Conservation (phyloP, 108 stramenopile species). For the Cyclotella kingstonii region DNA sequence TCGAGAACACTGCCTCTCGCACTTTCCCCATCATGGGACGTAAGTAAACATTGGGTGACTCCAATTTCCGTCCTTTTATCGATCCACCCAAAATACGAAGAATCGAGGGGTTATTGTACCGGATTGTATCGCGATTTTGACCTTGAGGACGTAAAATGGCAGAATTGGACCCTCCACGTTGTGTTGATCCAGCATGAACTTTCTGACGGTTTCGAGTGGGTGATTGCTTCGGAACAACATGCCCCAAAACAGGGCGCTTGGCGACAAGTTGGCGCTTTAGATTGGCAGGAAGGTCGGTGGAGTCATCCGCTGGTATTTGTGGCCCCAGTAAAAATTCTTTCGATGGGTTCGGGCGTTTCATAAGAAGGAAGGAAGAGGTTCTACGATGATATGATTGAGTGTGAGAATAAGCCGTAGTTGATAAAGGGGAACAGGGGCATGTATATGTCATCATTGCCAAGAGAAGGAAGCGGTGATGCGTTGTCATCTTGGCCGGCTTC, state of each 20-base stretch:
- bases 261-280: conserved; percentile 69
- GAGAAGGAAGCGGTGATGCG: too few relatives aligned
- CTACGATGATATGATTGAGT: too few relatives aligned
- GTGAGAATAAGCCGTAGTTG: too few relatives aligned
- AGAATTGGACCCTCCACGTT: conserved; percentile 61
- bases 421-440: too few relatives aligned
- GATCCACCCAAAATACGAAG: conserved; percentile 82
- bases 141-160: conserved; percentile 75
- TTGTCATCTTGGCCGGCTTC: too few relatives aligned
- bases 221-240: conserved; percentile 65
- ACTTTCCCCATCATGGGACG: conserved; percentile 99
- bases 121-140: conserved; percentile 54
- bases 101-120: conserved; percentile 74
- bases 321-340: background rate
- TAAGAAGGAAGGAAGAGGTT: background rate
- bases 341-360: conserved; percentile 24
- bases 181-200: conserved; percentile 7
- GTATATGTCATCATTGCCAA: too few relatives aligned
- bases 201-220: conserved; percentile 29
- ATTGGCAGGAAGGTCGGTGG: conserved; percentile 64
- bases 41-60: conserved; percentile 90
- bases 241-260: conserved; percentile 65
- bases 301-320: background rate
- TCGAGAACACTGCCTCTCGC: conserved; percentile 90
- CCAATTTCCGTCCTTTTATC: conserved; percentile 73